These are phyloP conservation scores for Vigna radiata DNA, from an alignment of 306 rosid species.

Conservation along the genomic window DNA sequence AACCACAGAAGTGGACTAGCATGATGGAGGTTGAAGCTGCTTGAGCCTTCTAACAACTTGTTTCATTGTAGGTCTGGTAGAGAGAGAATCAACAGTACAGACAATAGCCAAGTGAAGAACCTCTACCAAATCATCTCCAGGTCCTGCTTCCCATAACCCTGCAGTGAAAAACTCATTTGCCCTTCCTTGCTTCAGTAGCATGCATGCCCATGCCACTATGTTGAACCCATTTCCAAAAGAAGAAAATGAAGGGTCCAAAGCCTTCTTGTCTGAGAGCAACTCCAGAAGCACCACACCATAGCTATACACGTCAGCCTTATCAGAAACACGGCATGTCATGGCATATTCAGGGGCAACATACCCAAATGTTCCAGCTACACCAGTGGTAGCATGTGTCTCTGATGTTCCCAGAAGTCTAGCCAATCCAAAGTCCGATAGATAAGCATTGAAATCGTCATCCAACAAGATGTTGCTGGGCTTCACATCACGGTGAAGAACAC, in stretches of 20 bases:
- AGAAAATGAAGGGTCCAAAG: conserved; percentile 90
- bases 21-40: conserved; percentile 92
- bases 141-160: conserved; percentile 92
- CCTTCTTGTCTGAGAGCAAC: conserved; percentile 91
- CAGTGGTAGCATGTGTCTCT: conserved; percentile 97
- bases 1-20: conserved; percentile 53
- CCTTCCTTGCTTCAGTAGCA: conserved; percentile 85
- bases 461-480: conserved; percentile 93
- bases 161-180: conserved; percentile 90
- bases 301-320: conserved; percentile 94
- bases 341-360: conserved; percentile 98
- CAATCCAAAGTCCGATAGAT: conserved; percentile 92
- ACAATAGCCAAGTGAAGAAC: conserved; percentile 88
- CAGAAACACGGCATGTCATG: conserved; percentile 97
- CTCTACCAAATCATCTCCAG: conserved; percentile 83
- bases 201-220: conserved; percentile 89
- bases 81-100: conserved; percentile 87
- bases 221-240: conserved; percentile 90
- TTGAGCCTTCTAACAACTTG: conserved; percentile 89
- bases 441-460: conserved; percentile 87
- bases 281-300: conserved; percentile 99
- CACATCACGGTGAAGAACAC: conserved; percentile 93
- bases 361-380: conserved; percentile 97
- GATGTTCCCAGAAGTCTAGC: conserved; percentile 95
- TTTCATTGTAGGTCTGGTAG: conserved; percentile 92